phyloP scores from a whole-genome alignment of 2,329 filamentous ascomycete genomes.

The Xylaria sp. region DNA sequence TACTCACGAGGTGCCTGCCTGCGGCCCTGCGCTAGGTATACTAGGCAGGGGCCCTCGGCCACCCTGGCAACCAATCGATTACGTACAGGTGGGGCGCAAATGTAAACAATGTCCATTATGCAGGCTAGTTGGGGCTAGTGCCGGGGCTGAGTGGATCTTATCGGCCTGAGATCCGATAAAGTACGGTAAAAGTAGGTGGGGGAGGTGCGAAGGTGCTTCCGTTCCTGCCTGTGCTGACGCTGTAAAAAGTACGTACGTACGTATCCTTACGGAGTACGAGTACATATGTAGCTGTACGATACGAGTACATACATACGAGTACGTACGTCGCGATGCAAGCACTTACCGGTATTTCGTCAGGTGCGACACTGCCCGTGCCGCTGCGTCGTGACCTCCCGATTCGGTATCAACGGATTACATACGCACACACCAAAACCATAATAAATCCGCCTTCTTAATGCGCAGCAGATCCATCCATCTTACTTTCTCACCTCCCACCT shows the following conservation, averaged over 20 bases:
- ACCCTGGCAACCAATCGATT: neutral
- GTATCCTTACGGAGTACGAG: neutral
- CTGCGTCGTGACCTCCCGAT: too few species aligned
- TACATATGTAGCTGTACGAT: neutral
- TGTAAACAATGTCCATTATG: neutral
- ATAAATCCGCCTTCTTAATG: too few species aligned
- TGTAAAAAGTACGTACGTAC: neutral
- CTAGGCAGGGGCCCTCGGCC: neutral
- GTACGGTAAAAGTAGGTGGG: neutral
- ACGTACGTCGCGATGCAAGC: neutral
- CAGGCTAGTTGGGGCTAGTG: neutral
- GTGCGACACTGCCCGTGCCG: too few species aligned
- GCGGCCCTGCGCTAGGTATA: conserved; percentile 4
- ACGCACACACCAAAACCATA: too few species aligned
- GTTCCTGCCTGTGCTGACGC: neutral
- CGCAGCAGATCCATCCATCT: too few species aligned
- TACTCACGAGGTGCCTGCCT: neutral
- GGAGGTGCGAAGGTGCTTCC: neutral
- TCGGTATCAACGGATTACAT: too few species aligned
- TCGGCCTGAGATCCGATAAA: neutral
- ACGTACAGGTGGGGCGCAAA: neutral
- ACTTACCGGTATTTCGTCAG: neutral
- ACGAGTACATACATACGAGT: neutral
- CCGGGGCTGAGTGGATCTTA: neutral
- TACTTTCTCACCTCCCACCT: too few species aligned